Evolutionary conservation across 306 rosid species (phyloP).

Genomic region (Vigna mungo): DNA sequence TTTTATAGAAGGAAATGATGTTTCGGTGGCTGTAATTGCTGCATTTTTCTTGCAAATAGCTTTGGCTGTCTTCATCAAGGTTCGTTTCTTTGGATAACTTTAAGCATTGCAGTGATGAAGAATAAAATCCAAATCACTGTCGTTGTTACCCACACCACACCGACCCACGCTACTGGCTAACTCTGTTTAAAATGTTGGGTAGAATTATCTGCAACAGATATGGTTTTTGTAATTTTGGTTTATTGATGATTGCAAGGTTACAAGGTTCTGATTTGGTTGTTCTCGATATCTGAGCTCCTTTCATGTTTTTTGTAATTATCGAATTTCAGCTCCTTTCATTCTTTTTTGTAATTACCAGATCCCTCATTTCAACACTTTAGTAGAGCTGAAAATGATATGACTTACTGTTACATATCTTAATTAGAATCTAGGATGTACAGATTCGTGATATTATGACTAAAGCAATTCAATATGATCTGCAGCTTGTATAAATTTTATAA

Average conservation of each 20-base stretch:
- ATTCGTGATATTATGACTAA: no score
- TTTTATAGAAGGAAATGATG: constrained; percentile 52
- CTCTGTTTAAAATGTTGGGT: no score
- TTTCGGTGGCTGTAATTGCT: constrained; percentile 57
- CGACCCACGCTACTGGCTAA: no score
- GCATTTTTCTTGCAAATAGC: constrained; percentile 81
- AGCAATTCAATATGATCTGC: no score
- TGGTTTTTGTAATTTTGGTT: constrained; percentile 15
- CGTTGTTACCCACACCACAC: neutral
- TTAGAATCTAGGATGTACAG: no score
- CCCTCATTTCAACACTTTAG: neutral
- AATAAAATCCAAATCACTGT: constrained; percentile 18
- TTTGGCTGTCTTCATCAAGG: constrained; percentile 79
- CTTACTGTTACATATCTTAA: no score
- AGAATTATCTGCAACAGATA: neutral
- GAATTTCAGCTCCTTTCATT: neutral
- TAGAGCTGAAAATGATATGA: neutral
- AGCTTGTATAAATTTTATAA: no score
- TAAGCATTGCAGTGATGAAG: constrained; percentile 7
- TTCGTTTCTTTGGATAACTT: constrained; percentile 75
- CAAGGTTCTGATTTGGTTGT: neutral
- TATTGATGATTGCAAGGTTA: neutral
- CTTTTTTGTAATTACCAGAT: constrained; percentile 25
- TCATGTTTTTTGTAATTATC: constrained; percentile 29
- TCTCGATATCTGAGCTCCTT: constrained; percentile 34